Evolutionary conservation across 2,329 filamentous ascomycete genomes (phyloP).

Genomic region (Gnomoniopsis sp.): DNA sequence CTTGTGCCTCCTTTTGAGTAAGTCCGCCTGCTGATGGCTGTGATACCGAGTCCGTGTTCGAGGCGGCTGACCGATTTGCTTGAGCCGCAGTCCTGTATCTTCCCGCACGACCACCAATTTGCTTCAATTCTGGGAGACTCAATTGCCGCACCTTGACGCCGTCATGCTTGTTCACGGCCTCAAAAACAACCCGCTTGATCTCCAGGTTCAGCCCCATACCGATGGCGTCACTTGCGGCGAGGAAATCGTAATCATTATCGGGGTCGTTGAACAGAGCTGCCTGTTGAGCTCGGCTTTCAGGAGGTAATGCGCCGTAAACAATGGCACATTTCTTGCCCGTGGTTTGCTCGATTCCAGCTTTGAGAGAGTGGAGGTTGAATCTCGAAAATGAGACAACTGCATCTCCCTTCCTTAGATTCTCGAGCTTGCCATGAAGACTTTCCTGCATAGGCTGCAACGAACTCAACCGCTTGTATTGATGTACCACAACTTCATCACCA

Average conservation of each 20-base stretch:
- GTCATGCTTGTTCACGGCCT: slow-evolving; percentile 70
- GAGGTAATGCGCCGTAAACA: slow-evolving; percentile 87
- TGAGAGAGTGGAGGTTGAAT: slow-evolving; percentile 75
- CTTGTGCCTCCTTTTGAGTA: slow-evolving; percentile 17
- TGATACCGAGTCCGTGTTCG: not conserved
- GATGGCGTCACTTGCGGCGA: slow-evolving; percentile 93
- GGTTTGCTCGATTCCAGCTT: slow-evolving; percentile 68
- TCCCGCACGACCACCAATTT: slow-evolving; percentile 90
- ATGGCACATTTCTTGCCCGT: slow-evolving; percentile 84
- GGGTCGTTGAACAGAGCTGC: slow-evolving; percentile 93
- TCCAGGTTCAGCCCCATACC: slow-evolving; percentile 96
- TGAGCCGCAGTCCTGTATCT: slow-evolving; percentile 73
- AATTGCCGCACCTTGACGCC: slow-evolving; percentile 57
- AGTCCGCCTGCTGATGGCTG: slow-evolving; percentile 2
- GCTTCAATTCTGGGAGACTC: slow-evolving; percentile 77
- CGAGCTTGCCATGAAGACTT: slow-evolving; percentile 62
- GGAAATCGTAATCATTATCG: slow-evolving; percentile 89
- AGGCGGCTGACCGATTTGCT: slow-evolving; percentile 29
- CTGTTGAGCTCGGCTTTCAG: slow-evolving; percentile 89
- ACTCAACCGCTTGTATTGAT: slow-evolving; percentile 80
- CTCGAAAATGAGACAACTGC: slow-evolving; percentile 86
- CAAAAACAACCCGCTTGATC: slow-evolving; percentile 88
- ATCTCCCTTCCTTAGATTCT: slow-evolving; percentile 78
- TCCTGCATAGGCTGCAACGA: slow-evolving; percentile 63
- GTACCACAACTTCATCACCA: slow-evolving; percentile 79